phyloP scores from a whole-genome alignment of 148 eudicot genomes.

The Chenopodium formosanum region DNA sequence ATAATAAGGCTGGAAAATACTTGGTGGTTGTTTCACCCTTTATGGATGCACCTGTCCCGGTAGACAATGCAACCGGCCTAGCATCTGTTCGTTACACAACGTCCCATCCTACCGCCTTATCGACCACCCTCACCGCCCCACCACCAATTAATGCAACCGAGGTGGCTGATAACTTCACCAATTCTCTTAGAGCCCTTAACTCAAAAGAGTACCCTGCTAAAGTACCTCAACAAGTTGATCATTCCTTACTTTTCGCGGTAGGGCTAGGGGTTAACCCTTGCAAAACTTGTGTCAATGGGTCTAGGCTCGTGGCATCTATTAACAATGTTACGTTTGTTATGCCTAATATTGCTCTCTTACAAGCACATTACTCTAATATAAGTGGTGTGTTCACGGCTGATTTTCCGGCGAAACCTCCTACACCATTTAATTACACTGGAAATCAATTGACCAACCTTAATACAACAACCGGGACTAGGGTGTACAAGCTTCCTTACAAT shows the following conservation, averaged over 20 bases:
- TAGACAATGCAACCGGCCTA: constrained; percentile 54
- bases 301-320: constrained; percentile 49
- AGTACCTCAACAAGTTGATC: constrained; percentile 50
- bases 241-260: constrained; percentile 47
- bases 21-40: constrained; percentile 48
- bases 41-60: constrained; percentile 56
- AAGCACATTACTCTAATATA: constrained; percentile 54
- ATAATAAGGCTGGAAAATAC: constrained; percentile 40
- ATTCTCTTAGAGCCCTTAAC: constrained; percentile 51
- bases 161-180: constrained; percentile 31
- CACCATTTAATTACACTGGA: constrained; percentile 46
- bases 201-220: constrained; percentile 41
- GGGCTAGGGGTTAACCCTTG: constrained; percentile 52
- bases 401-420: constrained; percentile 48
- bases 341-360: constrained; percentile 49
- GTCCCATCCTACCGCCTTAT: not conserved
- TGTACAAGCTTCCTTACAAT: constrained; percentile 47
- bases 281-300: constrained; percentile 40
- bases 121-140: constrained; percentile 38
- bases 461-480: constrained; percentile 43
- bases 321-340: constrained; percentile 56
- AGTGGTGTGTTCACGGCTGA: constrained; percentile 53
- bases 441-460: constrained; percentile 21
- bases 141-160: constrained; percentile 51
- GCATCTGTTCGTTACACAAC: constrained; percentile 44